A percentile compares a stretch with the other conserved stretches of the same genome.
phyloP scores from a whole-genome alignment of 2,329 filamentous ascomycete genomes.

The Trichoderma hamatum region DNA sequence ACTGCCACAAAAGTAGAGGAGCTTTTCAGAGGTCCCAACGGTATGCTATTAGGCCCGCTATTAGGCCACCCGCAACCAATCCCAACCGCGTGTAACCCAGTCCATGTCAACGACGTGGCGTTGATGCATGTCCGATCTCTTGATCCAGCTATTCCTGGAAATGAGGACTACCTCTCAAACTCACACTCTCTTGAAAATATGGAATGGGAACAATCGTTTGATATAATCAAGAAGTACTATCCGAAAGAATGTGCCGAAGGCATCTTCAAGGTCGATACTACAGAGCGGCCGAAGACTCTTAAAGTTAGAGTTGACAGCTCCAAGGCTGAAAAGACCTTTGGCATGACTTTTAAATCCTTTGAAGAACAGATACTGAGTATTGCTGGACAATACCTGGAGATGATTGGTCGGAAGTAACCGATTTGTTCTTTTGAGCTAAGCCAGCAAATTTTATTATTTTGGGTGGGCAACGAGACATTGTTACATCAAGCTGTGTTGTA shows the following conservation, averaged over 20 bases:
- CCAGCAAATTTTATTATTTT: not conserved
- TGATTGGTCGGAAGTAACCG: constrained; percentile 25
- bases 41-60: constrained; percentile 39
- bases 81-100: constrained; percentile 33
- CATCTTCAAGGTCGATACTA: constrained; percentile 14
- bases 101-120: constrained; percentile 29
- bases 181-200: not conserved
- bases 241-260: constrained; percentile 11
- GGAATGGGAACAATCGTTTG: not conserved
- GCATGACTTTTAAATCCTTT: constrained; percentile 38
- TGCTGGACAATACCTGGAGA: constrained; percentile 40
- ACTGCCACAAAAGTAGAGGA: constrained; percentile 24
- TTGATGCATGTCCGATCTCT: constrained; percentile 23
- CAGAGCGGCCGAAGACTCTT: not conserved
- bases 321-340: constrained; percentile 39
- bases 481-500: not conserved
- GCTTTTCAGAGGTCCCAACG: constrained; percentile 39
- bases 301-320: constrained; percentile 32
- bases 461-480: not conserved
- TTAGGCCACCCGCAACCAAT: constrained; percentile 34
- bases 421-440: no score
- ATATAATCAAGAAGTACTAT: constrained; percentile 23
- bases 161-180: constrained; percentile 17
- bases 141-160: constrained; percentile 1
- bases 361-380: constrained; percentile 42